Evolutionary conservation across 2,329 filamentous ascomycete genomes (phyloP).

Genomic region (Zymoseptoria passerinii): DNA sequence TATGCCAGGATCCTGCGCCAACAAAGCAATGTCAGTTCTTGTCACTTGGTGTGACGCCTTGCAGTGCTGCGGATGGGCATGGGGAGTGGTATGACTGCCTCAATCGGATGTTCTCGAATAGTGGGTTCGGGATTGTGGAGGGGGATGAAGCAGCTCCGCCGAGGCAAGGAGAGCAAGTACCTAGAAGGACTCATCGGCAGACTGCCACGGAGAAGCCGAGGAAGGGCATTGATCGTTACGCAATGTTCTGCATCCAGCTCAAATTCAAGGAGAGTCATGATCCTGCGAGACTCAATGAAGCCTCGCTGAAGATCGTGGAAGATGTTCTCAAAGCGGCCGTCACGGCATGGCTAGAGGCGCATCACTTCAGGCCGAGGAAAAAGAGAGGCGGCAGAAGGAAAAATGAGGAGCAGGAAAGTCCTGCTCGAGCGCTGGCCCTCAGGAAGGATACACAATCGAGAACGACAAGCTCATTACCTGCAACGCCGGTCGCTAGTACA

Average conservation of each 20-base stretch:
- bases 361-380: constrained; percentile 55
- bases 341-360: constrained; percentile 64
- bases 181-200: constrained; percentile 45
- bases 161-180: constrained; percentile 31
- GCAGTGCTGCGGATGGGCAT: constrained; percentile 48
- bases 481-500: not conserved
- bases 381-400: constrained; percentile 8
- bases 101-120: constrained; percentile 67
- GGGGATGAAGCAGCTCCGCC: constrained; percentile 19
- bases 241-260: constrained; percentile 74
- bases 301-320: constrained; percentile 45
- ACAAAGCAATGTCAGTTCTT: constrained; percentile 72
- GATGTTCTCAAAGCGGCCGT: constrained; percentile 62
- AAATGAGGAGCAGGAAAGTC: constrained; percentile 7
- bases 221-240: constrained; percentile 71
- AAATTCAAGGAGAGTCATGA: constrained; percentile 4
- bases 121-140: constrained; percentile 63
- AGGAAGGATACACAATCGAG: not conserved
- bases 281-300: constrained; percentile 15
- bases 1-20: constrained; percentile 63
- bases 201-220: constrained; percentile 32
- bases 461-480: not conserved
- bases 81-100: constrained; percentile 68
- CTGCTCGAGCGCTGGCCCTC: not conserved
- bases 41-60: constrained; percentile 62